phyloP scores from a whole-genome alignment of 106 monocot genomes.

The Triglochin maritima region DNA sequence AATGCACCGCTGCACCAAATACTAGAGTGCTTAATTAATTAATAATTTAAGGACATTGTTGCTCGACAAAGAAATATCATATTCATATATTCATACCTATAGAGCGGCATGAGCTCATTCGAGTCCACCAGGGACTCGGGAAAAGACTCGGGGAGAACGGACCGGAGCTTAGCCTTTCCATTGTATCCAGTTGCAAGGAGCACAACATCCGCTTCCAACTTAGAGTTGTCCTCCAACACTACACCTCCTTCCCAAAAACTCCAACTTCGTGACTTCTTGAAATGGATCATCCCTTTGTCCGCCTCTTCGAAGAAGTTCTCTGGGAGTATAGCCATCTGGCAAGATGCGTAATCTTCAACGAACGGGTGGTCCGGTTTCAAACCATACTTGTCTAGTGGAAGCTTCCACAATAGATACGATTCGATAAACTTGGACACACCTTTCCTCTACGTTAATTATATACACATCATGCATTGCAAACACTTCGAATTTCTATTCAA shows the following conservation, averaged over 20 bases:
- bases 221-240: constrained; percentile 51
- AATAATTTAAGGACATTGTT: no score
- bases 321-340: constrained; percentile 83
- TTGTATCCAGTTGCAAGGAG: constrained; percentile 77
- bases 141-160: constrained; percentile 51
- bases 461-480: not conserved
- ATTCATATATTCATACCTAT: constrained; percentile 26
- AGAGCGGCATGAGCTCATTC: constrained; percentile 64
- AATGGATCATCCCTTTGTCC: constrained; percentile 49
- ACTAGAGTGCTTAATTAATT: no score
- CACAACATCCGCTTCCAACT: constrained; percentile 65
- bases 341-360: constrained; percentile 70
- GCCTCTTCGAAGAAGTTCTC: constrained; percentile 70
- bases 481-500: no score
- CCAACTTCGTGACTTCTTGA: constrained; percentile 39
- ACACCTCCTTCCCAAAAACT: constrained; percentile 63
- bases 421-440: constrained; percentile 72
- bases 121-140: constrained; percentile 25
- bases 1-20: no score
- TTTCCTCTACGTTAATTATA: constrained; percentile 29
- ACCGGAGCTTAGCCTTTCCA: constrained; percentile 65
- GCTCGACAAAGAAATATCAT: no score
- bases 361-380: constrained; percentile 67
- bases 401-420: constrained; percentile 64
- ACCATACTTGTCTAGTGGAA: constrained; percentile 63